Evolutionary conservation across 805 yeast species (phyloP).

Genomic region (Candida maltosa): DNA sequence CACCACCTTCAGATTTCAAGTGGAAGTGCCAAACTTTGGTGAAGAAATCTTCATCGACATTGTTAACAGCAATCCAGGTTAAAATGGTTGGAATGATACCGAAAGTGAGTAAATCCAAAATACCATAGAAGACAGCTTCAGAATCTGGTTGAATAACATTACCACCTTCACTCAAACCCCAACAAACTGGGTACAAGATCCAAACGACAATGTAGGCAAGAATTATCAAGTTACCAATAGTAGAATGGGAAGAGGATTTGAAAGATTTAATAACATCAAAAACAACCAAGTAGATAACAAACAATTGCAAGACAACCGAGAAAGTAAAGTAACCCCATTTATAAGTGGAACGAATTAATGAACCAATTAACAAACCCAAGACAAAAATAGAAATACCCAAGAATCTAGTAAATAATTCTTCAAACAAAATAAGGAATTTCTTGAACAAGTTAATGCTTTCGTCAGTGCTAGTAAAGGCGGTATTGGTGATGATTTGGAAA

Average conservation of each 20-base stretch:
- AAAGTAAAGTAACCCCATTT: conserved; percentile 71
- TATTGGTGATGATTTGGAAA: conserved; percentile 23
- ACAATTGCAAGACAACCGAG: conserved; percentile 42
- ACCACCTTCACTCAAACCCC: conserved; percentile 64
- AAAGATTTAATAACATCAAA: conserved; percentile 6
- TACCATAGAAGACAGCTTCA: conserved; percentile 58
- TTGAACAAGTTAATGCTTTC: conserved; percentile 22
- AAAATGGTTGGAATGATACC: conserved; percentile 37
- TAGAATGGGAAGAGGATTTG: background rate
- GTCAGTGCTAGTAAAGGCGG: conserved; percentile 20
- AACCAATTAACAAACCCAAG: conserved; percentile 54
- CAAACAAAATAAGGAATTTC: conserved; percentile 26
- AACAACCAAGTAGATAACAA: conserved; percentile 31
- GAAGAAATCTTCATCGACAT: conserved; percentile 27
- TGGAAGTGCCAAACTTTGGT: conserved; percentile 13
- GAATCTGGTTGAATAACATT: conserved; percentile 57
- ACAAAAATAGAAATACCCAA: conserved; percentile 47
- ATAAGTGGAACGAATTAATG: conserved; percentile 51
- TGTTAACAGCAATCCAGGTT: conserved; percentile 22
- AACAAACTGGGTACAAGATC: conserved; percentile 46
- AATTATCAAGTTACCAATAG: conserved; percentile 13
- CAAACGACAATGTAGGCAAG: conserved; percentile 38
- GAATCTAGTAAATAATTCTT: conserved; percentile 41
- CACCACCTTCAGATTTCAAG: conserved; percentile 9
- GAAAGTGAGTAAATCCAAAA: conserved; percentile 49